These are phyloP conservation scores for Melaleuca quinquenervia DNA, from an alignment of 345 rosid genomes.

Conservation along the genomic window DNA sequence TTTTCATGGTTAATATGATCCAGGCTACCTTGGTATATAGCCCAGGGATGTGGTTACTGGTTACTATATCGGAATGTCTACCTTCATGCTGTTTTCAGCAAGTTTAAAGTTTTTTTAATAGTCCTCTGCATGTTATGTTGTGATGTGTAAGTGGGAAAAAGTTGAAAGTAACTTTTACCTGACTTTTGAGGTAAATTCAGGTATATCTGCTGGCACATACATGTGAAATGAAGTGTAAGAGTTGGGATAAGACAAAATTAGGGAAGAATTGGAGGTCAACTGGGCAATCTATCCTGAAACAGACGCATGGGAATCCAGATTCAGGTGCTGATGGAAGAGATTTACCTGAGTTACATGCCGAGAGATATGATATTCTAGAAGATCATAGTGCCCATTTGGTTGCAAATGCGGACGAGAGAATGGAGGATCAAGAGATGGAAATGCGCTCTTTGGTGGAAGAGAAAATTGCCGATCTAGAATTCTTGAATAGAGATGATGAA, in stretches of 20 bases:
- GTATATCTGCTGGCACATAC: conserved; percentile 58
- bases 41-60: background rate
- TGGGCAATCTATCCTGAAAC: conserved; percentile 9
- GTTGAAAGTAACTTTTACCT: conserved; percentile 2
- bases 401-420: conserved; percentile 15
- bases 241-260: conserved; percentile 6
- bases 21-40: background rate
- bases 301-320: conserved; percentile 7
- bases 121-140: background rate
- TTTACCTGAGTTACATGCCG: conserved; percentile 16
- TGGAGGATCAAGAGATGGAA: conserved; percentile 24
- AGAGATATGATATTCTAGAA: conserved; percentile 13
- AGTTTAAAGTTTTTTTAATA: background rate
- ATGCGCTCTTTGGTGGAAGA: background rate
- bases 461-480: background rate
- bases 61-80: background rate
- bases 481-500: conserved; percentile 1
- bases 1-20: background rate
- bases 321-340: conserved; percentile 14
- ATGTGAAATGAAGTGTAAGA: conserved; percentile 25
- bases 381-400: conserved; percentile 5
- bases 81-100: background rate
- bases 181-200: conserved; percentile 14
- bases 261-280: conserved; percentile 9
- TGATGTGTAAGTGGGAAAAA: background rate